Evolutionary conservation across 352 stramenopile genomes (phyloP).

Genomic region (Phytophthora hibernalis): DNA sequence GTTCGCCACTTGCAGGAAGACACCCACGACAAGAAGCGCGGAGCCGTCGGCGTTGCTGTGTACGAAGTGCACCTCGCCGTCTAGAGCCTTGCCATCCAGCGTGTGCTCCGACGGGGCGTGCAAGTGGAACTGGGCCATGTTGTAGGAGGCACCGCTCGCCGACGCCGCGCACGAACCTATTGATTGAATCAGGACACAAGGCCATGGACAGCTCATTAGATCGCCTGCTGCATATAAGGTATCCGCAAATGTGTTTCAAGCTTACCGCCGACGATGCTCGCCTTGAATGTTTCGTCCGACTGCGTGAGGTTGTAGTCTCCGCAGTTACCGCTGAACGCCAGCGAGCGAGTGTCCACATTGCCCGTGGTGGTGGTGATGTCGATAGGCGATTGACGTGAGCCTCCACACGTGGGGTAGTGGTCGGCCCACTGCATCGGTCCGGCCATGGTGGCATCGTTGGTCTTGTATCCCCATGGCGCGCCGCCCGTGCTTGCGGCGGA

Average conservation of each 20-base stretch:
- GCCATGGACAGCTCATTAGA: no score
- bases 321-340: slow-evolving; percentile 15
- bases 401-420: slow-evolving; percentile 26
- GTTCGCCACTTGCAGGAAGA: slow-evolving; percentile 31
- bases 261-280: slow-evolving; percentile 12
- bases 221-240: no score
- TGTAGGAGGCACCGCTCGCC: slow-evolving; percentile 29
- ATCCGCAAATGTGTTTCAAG: neutral
- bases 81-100: slow-evolving; percentile 39
- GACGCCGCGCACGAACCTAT: slow-evolving; percentile 19
- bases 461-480: slow-evolving; percentile 33
- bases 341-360: slow-evolving; percentile 6
- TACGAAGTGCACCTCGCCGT: slow-evolving; percentile 56
- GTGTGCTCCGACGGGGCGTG: slow-evolving; percentile 58
- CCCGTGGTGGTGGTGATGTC: slow-evolving; percentile 29
- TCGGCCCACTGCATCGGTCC: slow-evolving; percentile 30
- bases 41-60: slow-evolving; percentile 32
- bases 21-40: slow-evolving; percentile 43
- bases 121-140: no score
- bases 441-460: slow-evolving; percentile 23
- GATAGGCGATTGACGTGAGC: slow-evolving; percentile 41
- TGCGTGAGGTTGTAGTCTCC: slow-evolving; percentile 32
- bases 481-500: slow-evolving; percentile 5
- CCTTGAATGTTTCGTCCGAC: slow-evolving; percentile 33
- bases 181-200: neutral